Base-by-base conservation (phyloP, 257 asterid species). In the Salvia rosmarinus region DNA sequence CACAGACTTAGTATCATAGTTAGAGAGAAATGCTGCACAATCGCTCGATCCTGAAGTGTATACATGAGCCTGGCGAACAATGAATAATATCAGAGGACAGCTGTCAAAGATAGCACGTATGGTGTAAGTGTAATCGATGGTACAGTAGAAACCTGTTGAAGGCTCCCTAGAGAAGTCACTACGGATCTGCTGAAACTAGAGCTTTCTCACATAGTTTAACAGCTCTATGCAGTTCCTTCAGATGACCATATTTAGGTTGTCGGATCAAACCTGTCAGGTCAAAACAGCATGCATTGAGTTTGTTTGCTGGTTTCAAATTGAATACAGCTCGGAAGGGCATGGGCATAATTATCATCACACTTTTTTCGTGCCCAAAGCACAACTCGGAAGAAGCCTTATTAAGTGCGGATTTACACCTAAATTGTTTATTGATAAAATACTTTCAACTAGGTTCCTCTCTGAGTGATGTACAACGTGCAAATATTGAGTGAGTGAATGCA, bases 21-120 rank as follows among this genome's bases (percentile, higher is more conserved):
- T 95, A 34, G 98, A 83, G 7, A 95, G 98, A 81, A 95, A 91
- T 28, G 99, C 96, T 4, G 94, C 94, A 83, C 96, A 94, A 9
- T 71, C 91, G 70, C 95, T 95, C 0, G 85, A 77, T 77, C 78
- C 78, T 21, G 95, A 81, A 65, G 93, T 73, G 87, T 74, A 95
- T 21, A 91, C 88, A 83, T 86, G 81, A 28, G 98, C 98, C 99
- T 95, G 78, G 19, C 75, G 9, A 12, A 66, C 64, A 52, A 34
- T 9, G 4, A 21, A 14, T 9, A 43, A 30, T 19, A 17, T 61
- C 32, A 62, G 44, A 68, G 63, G 60, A 57, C 21, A 60, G 69
- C 37, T 11, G 42, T 51, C 17, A 50, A 39, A 61, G 57, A 51
- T 11, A 58, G 49, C 42, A 17, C 16, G 49, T 10, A 58, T 11